Base-by-base conservation (phyloP, 768 basidiomycete genomes). In the Boletus barrowsii region DNA sequence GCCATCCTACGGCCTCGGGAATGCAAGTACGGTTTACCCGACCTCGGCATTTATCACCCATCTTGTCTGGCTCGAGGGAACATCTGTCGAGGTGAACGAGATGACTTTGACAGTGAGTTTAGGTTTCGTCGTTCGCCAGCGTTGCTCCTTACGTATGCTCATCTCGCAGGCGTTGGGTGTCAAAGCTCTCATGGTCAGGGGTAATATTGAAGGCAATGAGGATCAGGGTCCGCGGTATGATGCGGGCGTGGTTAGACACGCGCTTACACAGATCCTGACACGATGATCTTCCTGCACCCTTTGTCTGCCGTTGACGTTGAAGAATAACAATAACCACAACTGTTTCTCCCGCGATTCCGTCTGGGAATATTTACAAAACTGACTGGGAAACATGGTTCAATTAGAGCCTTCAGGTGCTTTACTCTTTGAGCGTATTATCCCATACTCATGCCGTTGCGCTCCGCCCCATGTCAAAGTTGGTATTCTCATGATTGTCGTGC, bases 41-140 rank as follows among this genome's bases (percentile, higher is more conserved):
- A 71, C 83, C 6, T 88, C 88, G 17, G 87, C 89, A 1, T 91
- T 93, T 65, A 75, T 97, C 55, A 93, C 91, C 6, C 92, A 96
- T 70, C 68, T 97, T 26, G 82, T 94, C 5, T 87, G 88, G 70
- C 77, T 94, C 10, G 79, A 82, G 62, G 85, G 80, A 3, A 80
- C 84, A 4, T 63, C 65, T 10, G 80, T 97, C 10, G 58, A 69
- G 0, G 83, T 96, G 22, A 86, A 96, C 65, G 74, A 76, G 37
- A 66, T 68, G 43, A 71, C 69, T 10, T 79, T 94, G 44, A 79
- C 79, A 41, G 93, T 92, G 62, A 65, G 84, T 42, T 46, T 39
- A 29, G 18, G 24, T 42, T 50, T 22, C 47, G 45, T 49, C 55
- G 35, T 42, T 36, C 22, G 13, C 26, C 10, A n/a, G n/a, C 10